Base-by-base conservation (phyloP, 2,329 filamentous ascomycete genomes). In the Venturia asperata region DNA sequence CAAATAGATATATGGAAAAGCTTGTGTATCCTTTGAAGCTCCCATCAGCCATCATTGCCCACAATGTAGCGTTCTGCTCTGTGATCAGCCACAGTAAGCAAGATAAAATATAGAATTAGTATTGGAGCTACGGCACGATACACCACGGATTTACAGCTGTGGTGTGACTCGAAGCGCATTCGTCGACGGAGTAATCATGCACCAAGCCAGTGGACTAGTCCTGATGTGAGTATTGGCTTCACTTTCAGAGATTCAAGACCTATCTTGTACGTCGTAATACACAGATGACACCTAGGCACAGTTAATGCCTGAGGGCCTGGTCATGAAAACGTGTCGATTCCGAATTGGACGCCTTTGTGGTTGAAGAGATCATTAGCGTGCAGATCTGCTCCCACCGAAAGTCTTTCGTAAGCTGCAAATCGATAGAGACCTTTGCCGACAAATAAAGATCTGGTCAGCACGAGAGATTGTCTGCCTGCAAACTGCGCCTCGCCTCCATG, bases 1-100 rank as follows among this genome's bases (percentile, higher is more conserved):
- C 30, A 9, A 39, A 37, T 37, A 58, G 52, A 58, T 58, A 58
- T 37, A 58, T n/a, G 30, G 15, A 34, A 34, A 34, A 34, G 49
- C 49, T 55, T 55, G 49, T 55, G 15, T 7, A 34, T 6, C 6
- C 24, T 10, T 7, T 34, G 1, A 34, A 15, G 30, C 17, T 37
- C 5, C 27, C 3, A 13, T 58, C 9, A n/a, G 52, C 52, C 15
- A 37, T 37, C 13, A 58, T 34, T 58, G 30, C 52, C 30, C 37
- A 21, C 6, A 37, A 10, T 27, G 9, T 37, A 37, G 30, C 15
- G 5, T 58, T n/a, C 1, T 58, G 52, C 27, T 58, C 30, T 34
- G 19, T 4, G 19, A 58, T 37, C 9, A 58, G 27, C 52, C 52
- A 37, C 52, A 58, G 52, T 58, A 10, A 58, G 52, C 52, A 58